These are phyloP conservation scores for Akanthomyces muscarius DNA, from an alignment of 2,329 filamentous ascomycete species.

Conservation along the genomic window DNA sequence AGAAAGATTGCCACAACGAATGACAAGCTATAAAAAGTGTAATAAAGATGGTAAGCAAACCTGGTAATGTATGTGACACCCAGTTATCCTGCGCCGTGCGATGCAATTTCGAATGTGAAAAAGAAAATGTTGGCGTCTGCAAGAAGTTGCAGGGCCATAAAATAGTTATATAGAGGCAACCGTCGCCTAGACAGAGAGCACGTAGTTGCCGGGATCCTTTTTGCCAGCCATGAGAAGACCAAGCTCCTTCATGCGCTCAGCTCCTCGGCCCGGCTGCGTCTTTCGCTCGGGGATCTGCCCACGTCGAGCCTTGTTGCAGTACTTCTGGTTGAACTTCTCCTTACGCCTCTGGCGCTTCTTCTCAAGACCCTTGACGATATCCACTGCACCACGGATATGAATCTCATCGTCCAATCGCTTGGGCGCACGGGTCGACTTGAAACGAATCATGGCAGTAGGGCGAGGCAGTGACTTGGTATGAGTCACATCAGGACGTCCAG, in stretches of 20 bases:
- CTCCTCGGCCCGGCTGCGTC: conserved; percentile 77
- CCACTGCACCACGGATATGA: conserved; percentile 87
- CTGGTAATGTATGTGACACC: conserved; percentile 5
- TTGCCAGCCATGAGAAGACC: conserved; percentile 86
- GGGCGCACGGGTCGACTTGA: conserved; percentile 40
- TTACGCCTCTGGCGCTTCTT: conserved; percentile 88
- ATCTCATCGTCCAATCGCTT: conserved; percentile 42
- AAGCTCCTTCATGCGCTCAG: conserved; percentile 79
- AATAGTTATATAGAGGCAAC: conserved; percentile 11
- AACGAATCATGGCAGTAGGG: conserved; percentile 64
- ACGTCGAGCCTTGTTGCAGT: conserved; percentile 78
- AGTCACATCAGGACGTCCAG: conserved; percentile 61
- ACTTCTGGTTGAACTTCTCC: conserved; percentile 88
- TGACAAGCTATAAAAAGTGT: conserved; percentile 1
- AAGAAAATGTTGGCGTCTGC: not conserved
- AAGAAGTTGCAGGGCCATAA: not conserved
- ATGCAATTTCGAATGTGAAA: conserved; percentile 4
- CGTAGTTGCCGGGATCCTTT: conserved; percentile 68
- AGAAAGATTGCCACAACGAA: conserved; percentile 12
- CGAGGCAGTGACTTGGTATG: conserved; percentile 85
- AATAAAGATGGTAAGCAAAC: conserved; percentile 11
- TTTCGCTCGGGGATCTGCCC: conserved; percentile 58
- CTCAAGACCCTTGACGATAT: conserved; percentile 95
- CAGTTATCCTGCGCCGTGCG: conserved; percentile 13
- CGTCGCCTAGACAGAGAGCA: conserved; percentile 61